Evolutionary conservation across 202 grass and related monocot species (phyloP), one percentile per base, ranked within the genome.

Genomic region (Schoenoplectus triqueter): DNA sequence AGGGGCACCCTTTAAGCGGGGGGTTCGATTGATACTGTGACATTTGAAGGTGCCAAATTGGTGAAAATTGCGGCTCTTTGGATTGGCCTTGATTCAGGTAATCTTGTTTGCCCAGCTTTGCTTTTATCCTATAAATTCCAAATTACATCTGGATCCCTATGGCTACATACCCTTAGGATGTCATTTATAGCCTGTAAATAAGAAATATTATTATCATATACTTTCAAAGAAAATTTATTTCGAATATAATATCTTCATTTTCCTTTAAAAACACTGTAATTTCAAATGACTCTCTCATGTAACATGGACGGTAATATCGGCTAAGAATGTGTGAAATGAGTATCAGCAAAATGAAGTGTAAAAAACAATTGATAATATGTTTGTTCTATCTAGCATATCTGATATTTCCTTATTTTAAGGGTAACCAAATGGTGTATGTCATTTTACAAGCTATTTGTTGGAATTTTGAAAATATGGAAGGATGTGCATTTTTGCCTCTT

Each of bases 11-110:
- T 95, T 98, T 79, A 89, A 89, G 83, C 88, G 84, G 82, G 89
- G 92, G 89, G 92, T 87, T 88, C 86, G 56, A 73, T 92, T 84
- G 91, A 95, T 92, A 63, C 81, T 54, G 68, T 89, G 66, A 89
- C 88, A 20, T 95, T 95, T 80, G 86, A 89, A 84, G 92, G 87
- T 3, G 69, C 88, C 47, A 95, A 92, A 67, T 82, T 95, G 82
- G 85, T 88, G 50, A 90, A 74, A 88, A 89, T 93, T 50, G 90
- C 89, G 85, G 95, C 90, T 81, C 46, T 95, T 74, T 98, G 95
- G 95, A 88, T 95, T 7, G 95, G 95, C 80, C 88, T 98, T 84
- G 95, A 95, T 88, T 93, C 95, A 93, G 95, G 95, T 97, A 90
- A 61, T 78, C 61, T 55, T 84, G 77, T 71, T 59, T 64, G 5